These are phyloP conservation scores for Fusarium nelsonii DNA, from an alignment of 2,329 filamentous ascomycete species.

Conservation along the genomic window DNA sequence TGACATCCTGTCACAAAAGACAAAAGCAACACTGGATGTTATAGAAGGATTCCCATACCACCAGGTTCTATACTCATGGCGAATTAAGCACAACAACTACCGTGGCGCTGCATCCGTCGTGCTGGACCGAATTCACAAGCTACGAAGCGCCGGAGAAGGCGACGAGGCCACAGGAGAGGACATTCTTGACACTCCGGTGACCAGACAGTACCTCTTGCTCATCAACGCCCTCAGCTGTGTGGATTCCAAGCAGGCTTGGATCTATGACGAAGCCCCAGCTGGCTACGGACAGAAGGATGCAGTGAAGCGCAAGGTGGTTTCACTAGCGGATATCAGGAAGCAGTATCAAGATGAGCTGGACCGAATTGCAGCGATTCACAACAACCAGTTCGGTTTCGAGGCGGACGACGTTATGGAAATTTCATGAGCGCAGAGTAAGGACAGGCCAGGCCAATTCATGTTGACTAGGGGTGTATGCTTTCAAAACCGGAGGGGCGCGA, in stretches of 20 bases:
- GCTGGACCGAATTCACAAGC: slow-evolving; percentile 72
- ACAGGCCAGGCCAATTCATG: slow-evolving; percentile 29
- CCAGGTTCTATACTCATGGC: slow-evolving; percentile 91
- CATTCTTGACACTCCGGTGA: slow-evolving; percentile 72
- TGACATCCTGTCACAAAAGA: slow-evolving; percentile 78
- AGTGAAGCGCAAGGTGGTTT: slow-evolving; percentile 80
- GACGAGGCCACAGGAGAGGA: slow-evolving; percentile 68
- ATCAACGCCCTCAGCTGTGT: slow-evolving; percentile 95
- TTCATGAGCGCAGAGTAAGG: slow-evolving; percentile 49
- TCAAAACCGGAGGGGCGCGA: slow-evolving; percentile 47
- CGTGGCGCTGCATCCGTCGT: slow-evolving; percentile 78
- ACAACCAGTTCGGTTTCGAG: slow-evolving; percentile 86
- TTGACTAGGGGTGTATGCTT: slow-evolving; percentile 46
- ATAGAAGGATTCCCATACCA: slow-evolving; percentile 81
- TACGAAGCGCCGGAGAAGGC: slow-evolving; percentile 69
- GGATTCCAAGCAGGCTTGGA: slow-evolving; percentile 82
- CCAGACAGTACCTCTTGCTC: slow-evolving; percentile 85
- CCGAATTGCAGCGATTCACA: slow-evolving; percentile 86
- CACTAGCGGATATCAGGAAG: slow-evolving; percentile 85
- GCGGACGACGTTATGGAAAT: slow-evolving; percentile 68
- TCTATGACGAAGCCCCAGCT: slow-evolving; percentile 62
- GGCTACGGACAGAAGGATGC: slow-evolving; percentile 40
- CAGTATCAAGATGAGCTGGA: slow-evolving; percentile 94
- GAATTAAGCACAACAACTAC: slow-evolving; percentile 86
- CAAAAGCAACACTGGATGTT: slow-evolving; percentile 75